Percentiles rank a stretch among this genome's conserved stretches.
Conservation (phyloP, 2,329 filamentous ascomycete species). For the Cladosporium sphaerospermum region DNA sequence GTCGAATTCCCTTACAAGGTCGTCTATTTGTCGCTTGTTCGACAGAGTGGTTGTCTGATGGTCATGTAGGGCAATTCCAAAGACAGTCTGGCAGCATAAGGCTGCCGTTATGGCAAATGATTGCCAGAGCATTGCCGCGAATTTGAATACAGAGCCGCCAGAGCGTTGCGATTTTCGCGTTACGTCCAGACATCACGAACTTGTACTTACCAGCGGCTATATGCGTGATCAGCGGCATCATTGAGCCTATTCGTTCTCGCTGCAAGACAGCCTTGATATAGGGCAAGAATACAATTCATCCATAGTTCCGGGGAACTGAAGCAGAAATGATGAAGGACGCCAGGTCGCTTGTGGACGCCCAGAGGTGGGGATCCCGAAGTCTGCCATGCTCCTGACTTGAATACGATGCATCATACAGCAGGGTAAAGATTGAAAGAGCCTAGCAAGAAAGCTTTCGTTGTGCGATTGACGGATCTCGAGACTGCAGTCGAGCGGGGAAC, state of each 20-base stretch:
- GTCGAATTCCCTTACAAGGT: not conserved
- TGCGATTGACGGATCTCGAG: conserved; percentile 2
- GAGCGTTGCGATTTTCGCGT: no score
- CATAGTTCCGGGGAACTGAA: no score
- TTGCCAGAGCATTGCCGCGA: not conserved
- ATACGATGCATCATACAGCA: not conserved
- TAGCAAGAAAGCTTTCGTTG: not conserved
- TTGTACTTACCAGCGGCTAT: not conserved
- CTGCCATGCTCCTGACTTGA: no score
- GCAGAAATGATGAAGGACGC: no score
- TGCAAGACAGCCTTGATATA: no score
- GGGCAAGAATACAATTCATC: no score
- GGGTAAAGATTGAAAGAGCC: no score
- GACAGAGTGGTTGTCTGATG: not conserved
- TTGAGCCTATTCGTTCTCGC: not conserved
- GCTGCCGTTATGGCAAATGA: not conserved
- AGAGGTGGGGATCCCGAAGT: not conserved
- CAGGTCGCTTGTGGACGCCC: no score
- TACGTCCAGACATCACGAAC: no score
- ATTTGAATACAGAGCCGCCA: no score
- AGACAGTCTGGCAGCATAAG: not conserved
- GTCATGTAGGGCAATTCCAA: not conserved
- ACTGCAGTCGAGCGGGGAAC: not conserved
- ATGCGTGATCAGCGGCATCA: not conserved
- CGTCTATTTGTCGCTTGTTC: conserved; percentile 2